Conservation (phyloP, 169 alveolate species). For the Fabrea salina region DNA sequence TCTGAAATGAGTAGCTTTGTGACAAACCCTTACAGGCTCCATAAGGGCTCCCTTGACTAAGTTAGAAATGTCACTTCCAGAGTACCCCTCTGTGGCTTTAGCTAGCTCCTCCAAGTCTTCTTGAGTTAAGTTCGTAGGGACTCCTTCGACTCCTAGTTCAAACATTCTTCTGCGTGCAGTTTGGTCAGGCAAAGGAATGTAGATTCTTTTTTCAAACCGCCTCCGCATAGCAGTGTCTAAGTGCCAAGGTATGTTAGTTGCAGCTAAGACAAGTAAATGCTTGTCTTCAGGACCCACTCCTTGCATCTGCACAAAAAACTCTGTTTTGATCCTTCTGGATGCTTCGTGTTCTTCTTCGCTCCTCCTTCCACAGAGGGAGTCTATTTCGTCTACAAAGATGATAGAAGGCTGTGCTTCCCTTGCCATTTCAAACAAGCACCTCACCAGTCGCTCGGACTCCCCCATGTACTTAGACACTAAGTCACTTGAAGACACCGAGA, state of each 20-base stretch:
- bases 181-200: constrained; percentile 97
- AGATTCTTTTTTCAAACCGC: constrained; percentile 96
- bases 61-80: constrained; percentile 90
- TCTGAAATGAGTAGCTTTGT: constrained; percentile 84
- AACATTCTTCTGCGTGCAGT: constrained; percentile 87
- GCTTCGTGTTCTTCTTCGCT: constrained; percentile 97
- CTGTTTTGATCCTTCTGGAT: constrained; percentile 97
- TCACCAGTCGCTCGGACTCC: constrained; percentile 96
- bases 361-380: constrained; percentile 93
- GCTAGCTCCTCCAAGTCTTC: constrained; percentile 63
- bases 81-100: constrained; percentile 82
- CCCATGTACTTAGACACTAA: constrained; percentile 98
- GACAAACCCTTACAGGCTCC: constrained; percentile 88
- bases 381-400: constrained; percentile 98
- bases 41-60: constrained; percentile 90
- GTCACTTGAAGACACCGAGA: constrained; percentile 95
- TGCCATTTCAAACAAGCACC: constrained; percentile 93
- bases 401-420: constrained; percentile 95
- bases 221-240: constrained; percentile 98
- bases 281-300: constrained; percentile 89
- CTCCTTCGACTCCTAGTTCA: constrained; percentile 64
- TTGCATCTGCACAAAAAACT: constrained; percentile 98
- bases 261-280: constrained; percentile 90
- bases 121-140: constrained; percentile 74
- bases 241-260: constrained; percentile 96